A percentile compares a stretch with the other conserved stretches of the same genome.
Evolutionary conservation across 2,329 filamentous ascomycete genomes (phyloP).

Genomic region (Phyllosticta ampelicida): DNA sequence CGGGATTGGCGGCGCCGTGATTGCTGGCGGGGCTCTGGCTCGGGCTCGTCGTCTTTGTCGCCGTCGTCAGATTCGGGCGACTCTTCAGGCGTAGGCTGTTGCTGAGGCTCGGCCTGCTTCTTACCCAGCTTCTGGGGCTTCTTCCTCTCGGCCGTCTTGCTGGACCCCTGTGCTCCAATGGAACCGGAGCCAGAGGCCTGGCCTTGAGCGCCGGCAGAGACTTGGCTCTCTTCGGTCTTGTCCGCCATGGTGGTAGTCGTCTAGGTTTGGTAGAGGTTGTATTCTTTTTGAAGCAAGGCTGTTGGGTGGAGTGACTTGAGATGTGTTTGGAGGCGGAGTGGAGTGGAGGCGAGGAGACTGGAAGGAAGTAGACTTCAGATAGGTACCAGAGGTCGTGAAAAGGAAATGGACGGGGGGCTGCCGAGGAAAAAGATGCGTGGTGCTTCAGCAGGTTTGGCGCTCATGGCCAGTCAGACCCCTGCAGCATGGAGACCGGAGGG

Average conservation of each 20-base stretch:
- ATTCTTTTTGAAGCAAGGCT: background rate
- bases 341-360: background rate
- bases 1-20: constrained; percentile 40
- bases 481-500: background rate
- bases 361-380: background rate
- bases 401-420: background rate
- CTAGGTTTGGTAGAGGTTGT: background rate
- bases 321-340: background rate
- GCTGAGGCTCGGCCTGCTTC: constrained; percentile 34
- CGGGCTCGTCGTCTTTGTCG: constrained; percentile 33
- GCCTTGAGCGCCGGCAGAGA: constrained; percentile 17
- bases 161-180: constrained; percentile 13
- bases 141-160: constrained; percentile 34
- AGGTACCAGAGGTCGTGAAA: background rate
- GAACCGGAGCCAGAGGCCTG: constrained; percentile 14
- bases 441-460: constrained; percentile 8
- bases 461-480: constrained; percentile 3
- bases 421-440: constrained; percentile 6
- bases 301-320: background rate
- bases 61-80: constrained; percentile 31
- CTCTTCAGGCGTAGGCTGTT: constrained; percentile 35
- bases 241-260: constrained; percentile 13
- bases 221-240: constrained; percentile 15
- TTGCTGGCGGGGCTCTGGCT: constrained; percentile 35
- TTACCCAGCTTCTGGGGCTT: constrained; percentile 40